Evolutionary conservation across 116 monocot species (phyloP).

Genomic region (Trichopus zeylanicus): DNA sequence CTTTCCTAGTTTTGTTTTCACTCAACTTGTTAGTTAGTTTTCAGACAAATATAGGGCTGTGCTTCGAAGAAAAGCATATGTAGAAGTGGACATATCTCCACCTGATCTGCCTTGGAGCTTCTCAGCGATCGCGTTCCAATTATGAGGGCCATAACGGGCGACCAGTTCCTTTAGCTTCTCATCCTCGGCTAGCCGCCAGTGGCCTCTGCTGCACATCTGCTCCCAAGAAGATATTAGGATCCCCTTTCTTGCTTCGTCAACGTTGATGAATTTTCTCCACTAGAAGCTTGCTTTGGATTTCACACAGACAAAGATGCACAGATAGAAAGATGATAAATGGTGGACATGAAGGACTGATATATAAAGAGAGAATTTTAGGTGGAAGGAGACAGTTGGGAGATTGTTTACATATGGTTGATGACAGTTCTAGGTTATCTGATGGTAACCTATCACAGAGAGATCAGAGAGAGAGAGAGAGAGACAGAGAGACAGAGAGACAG

Average conservation of each 20-base stretch:
- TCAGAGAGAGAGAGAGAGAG: background rate
- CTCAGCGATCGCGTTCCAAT: slow-evolving; percentile 63
- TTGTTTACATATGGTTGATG: slow-evolving; percentile 15
- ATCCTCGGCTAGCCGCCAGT: slow-evolving; percentile 62
- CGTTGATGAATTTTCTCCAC: background rate
- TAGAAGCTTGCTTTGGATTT: background rate
- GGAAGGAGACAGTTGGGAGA: slow-evolving; percentile 11
- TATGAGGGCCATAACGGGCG: slow-evolving; percentile 39
- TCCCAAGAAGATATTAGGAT: background rate
- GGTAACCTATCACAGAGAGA: slow-evolving; percentile 5
- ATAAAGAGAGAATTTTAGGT: background rate
- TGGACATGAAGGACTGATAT: slow-evolving; percentile 2
- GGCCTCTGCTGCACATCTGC: slow-evolving; percentile 46
- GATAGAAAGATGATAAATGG: background rate
- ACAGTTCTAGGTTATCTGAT: slow-evolving; percentile 20
- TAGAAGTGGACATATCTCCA: background rate
- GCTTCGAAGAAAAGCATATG: background rate
- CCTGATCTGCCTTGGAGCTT: slow-evolving; percentile 68
- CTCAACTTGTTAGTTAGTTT: background rate
- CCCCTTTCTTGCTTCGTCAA: background rate
- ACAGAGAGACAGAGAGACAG: slow-evolving; percentile 2
- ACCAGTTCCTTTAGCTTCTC: slow-evolving; percentile 59
- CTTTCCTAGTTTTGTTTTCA: slow-evolving; percentile 7
- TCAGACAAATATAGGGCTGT: background rate
- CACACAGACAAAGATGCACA: background rate